Base-by-base conservation (phyloP, 139 green algal genomes). In the Chlamydomonas incerta region DNA sequence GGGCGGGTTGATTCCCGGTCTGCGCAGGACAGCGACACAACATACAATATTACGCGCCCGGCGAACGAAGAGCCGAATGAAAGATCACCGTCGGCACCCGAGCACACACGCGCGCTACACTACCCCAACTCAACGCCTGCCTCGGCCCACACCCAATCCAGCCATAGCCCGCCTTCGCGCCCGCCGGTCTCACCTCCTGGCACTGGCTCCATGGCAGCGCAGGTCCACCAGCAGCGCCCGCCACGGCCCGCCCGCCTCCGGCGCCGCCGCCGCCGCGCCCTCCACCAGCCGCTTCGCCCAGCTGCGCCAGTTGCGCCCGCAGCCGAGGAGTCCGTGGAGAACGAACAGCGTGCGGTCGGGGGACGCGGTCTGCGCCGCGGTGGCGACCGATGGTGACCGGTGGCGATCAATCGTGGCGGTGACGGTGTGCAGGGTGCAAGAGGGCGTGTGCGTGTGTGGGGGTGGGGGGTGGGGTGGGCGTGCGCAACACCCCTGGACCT, bases 221-320 rank as follows among this genome's bases (percentile, higher is more conserved):
- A 96, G 89, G 85, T 97, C 95, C 35, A 97, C 82, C 29, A 97
- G 81, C 33, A 97, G 52, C 35, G 93, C 87, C 2, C 74, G 69
- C 90, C 89, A 95, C 28, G 84, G 70, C 24, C 76, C 81, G 79
- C 82, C 85, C 37, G 57, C 46, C 33, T 37, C 33, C 31, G 74
- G 72, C 17, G 63, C 6, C 13, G 17, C 26, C 18, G 83, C 73
- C 15, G 76, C 76, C 26, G 85, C 77, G 2, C 11, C 85, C 41
- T 81, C 70, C 68, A 82, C 76, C 33, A 89, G 69, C 21, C 76
- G 52, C 18, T 71, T 41, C 0, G 76, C 55, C 66, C 80, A 88
- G 28, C 66, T 72, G 65, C 84, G 84, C 88, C 92, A 94, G 83
- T 94, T 93, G 46, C 87, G 82, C 50, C 87, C 87, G 31, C 75